Evolutionary conservation across 345 rosid genomes (phyloP).

Genomic region (Arabis hirsuta): DNA sequence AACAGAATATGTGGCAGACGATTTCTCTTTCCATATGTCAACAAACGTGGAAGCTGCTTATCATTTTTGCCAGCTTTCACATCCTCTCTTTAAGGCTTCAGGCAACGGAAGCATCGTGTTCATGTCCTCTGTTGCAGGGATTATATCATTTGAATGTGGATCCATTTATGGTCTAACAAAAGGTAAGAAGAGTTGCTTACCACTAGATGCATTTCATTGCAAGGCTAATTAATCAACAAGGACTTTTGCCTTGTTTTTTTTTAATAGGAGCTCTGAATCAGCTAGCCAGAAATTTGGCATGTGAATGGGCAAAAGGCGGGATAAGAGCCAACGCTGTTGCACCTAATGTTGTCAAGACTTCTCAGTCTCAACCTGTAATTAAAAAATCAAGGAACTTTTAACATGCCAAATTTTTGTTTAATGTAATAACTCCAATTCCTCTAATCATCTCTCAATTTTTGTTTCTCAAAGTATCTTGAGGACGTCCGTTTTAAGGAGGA

Average conservation of each 20-base stretch:
- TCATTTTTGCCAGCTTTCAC: slow-evolving; percentile 57
- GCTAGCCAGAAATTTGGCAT: slow-evolving; percentile 58
- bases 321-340: slow-evolving; percentile 63
- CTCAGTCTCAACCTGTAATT: slow-evolving; percentile 43
- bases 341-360: slow-evolving; percentile 50
- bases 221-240: background rate
- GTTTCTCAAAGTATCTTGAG: slow-evolving; percentile 11
- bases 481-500: slow-evolving; percentile 9
- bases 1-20: slow-evolving; percentile 46
- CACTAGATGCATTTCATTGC: background rate
- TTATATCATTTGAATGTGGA: slow-evolving; percentile 25
- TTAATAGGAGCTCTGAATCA: slow-evolving; percentile 52
- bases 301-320: slow-evolving; percentile 73
- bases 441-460: background rate
- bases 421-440: background rate
- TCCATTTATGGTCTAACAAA: slow-evolving; percentile 45
- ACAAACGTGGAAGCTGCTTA: slow-evolving; percentile 60
- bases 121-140: slow-evolving; percentile 49
- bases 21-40: slow-evolving; percentile 41
- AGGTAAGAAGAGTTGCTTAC: background rate
- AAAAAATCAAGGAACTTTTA: background rate
- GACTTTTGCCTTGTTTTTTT: background rate
- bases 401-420: background rate
- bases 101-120: slow-evolving; percentile 58
- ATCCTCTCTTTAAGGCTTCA: slow-evolving; percentile 63